Base-by-base conservation (phyloP, 208 protist genomes). In the Wallacemonas sp. region DNA sequence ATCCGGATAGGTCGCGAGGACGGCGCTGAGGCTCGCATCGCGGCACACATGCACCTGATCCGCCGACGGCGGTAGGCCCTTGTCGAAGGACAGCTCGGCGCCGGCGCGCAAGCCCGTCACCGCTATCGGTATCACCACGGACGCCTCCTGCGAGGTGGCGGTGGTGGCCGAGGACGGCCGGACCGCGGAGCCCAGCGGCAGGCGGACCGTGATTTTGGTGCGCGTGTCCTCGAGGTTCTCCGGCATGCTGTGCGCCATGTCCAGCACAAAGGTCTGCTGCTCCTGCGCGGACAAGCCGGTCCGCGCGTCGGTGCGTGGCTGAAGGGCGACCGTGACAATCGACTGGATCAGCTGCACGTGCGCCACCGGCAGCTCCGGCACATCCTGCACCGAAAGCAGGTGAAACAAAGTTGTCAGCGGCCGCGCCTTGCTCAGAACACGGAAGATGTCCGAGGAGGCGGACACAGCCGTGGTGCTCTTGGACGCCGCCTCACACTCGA, bases 1-100 rank as follows among this genome's bases (percentile, higher is more conserved):
- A 61, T 97, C 91, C 3, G 93, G 91, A 54, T 86, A 95, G 77
- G 91, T 95, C 18, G 81, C 82, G 29, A 95, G 28, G 10, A 87
- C 55, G 33, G 70, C 84, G 65, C 91, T 95, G 57, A 91, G 69
- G 32, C 69, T 77, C 32, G 65, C 8, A 67, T 97, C 91, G 64
- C 86, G 86, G 75, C 81, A 92, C 12, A 97, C 57, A 29, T 74
- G 78, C 32, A 87, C 76, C 38, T 91, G 84, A 59, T 97, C 93
- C 55, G 87, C 82, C 54, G 71, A 71, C n/a, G 87, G 81, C 50
- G 72, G 52, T 23, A 42, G 79, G 44, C 79, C 80, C 14, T 69
- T 50, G 61, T 93, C 86, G 67, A 96, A 90, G 31, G 72, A 84
- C 12, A 96, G 65, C 29, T 62, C 48, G 28, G 74, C 76, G 33